Evolutionary conservation across 2,329 filamentous ascomycete genomes (phyloP).

Genomic region (Fusarium annulatum): DNA sequence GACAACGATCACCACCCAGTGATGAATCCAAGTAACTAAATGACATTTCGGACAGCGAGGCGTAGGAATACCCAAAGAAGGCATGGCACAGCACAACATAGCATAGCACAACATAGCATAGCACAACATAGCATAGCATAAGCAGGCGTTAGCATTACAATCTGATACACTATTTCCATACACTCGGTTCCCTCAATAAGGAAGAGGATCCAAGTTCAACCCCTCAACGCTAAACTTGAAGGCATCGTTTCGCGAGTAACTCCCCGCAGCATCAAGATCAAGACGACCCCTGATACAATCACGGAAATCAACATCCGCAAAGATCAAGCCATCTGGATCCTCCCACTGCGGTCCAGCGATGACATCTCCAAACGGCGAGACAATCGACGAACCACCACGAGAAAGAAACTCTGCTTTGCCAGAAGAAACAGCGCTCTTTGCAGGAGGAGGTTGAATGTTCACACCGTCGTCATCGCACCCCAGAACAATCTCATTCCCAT

Average conservation of each 20-base stretch:
- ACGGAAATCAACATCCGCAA: constrained; percentile 83
- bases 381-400: constrained; percentile 84
- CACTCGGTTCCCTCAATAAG: constrained; percentile 58
- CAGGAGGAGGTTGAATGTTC: constrained; percentile 13
- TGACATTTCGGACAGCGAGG: constrained; percentile 8
- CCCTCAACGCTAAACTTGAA: constrained; percentile 71
- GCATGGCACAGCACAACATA: not conserved
- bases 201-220: constrained; percentile 67
- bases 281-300: constrained; percentile 85
- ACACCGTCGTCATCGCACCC: constrained; percentile 45
- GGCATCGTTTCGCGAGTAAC: constrained; percentile 79
- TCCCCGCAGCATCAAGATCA: constrained; percentile 86
- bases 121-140: not conserved
- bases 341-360: constrained; percentile 88
- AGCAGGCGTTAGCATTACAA: constrained; percentile 25
- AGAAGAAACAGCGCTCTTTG: not conserved
- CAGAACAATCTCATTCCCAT: constrained; percentile 67
- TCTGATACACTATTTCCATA: constrained; percentile 12
- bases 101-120: not conserved
- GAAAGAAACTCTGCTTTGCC: constrained; percentile 64
- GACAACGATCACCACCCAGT: constrained; percentile 33
- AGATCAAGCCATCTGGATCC: constrained; percentile 73
- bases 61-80: constrained; percentile 23
- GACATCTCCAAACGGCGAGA: constrained; percentile 82
- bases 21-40: constrained; percentile 41